Percentiles rank a stretch among this genome's conserved stretches.
phyloP scores from a whole-genome alignment of 805 yeast species.

The Kodamaea jinghongensis region DNA sequence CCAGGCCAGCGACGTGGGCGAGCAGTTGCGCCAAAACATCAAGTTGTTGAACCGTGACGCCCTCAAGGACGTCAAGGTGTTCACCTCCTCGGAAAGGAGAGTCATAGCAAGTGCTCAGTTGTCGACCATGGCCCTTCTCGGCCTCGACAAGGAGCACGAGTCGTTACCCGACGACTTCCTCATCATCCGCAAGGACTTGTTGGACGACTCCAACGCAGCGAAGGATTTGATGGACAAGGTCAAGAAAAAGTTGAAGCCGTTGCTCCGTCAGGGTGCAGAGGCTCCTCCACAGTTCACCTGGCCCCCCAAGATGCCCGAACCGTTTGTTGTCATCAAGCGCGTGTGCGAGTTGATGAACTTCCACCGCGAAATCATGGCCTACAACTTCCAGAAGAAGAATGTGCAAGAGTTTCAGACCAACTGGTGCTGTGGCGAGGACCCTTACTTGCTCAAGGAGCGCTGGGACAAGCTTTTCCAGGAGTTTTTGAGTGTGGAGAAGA shows the following conservation, averaged over 20 bases:
- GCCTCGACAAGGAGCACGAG: slow-evolving; percentile 51
- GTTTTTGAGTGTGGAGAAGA: slow-evolving; percentile 88
- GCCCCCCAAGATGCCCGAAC: slow-evolving; percentile 99
- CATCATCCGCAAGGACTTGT: slow-evolving; percentile 79
- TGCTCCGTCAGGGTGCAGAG: slow-evolving; percentile 90
- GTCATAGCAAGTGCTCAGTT: slow-evolving; percentile 90
- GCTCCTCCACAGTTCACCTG: slow-evolving; percentile 98
- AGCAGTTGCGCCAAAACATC: slow-evolving; percentile 89
- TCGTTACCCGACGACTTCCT: slow-evolving; percentile 71
- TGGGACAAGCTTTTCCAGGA: slow-evolving; percentile 97
- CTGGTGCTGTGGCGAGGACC: slow-evolving; percentile 98
- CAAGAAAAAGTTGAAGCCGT: slow-evolving; percentile 91
- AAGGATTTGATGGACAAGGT: slow-evolving; percentile 97
- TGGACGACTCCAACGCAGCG: slow-evolving; percentile 98
- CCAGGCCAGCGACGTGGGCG: slow-evolving; percentile 94
- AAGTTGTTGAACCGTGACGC: slow-evolving; percentile 82
- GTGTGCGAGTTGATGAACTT: slow-evolving; percentile 95
- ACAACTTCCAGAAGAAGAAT: slow-evolving; percentile 68
- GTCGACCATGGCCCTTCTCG: slow-evolving; percentile 75
- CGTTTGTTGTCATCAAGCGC: slow-evolving; percentile 87
- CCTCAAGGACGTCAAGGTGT: slow-evolving; percentile 79
- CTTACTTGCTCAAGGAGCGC: slow-evolving; percentile 83
- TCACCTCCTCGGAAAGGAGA: slow-evolving; percentile 90
- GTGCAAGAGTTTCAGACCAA: slow-evolving; percentile 65
- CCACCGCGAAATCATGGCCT: slow-evolving; percentile 79